phyloP scores from a whole-genome alignment of 176 grass and related monocot species.

The Aegilops sharonensis region DNA sequence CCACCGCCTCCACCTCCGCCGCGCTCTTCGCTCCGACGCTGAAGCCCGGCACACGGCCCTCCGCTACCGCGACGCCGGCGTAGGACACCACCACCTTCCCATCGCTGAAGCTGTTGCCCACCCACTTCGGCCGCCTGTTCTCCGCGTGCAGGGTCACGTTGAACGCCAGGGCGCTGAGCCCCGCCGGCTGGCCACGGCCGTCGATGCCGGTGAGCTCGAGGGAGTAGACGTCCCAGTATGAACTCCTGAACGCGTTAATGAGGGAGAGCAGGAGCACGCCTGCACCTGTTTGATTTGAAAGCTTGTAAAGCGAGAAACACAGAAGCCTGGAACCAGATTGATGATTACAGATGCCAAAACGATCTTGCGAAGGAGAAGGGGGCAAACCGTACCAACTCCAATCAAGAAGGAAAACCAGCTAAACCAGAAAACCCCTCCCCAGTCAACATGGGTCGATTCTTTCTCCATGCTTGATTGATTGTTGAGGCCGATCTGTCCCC shows the following conservation, averaged over 20 bases:
- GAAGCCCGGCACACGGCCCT: background rate
- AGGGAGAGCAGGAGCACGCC: background rate
- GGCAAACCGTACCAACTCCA: background rate
- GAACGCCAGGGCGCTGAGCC: conserved; percentile 5
- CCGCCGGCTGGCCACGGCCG: background rate
- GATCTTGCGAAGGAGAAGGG: background rate
- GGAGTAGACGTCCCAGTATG: background rate
- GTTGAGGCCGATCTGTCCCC: background rate
- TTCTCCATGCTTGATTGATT: background rate
- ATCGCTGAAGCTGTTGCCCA: background rate
- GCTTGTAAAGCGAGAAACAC: background rate
- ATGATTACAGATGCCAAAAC: background rate
- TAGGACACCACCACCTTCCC: conserved; percentile 5
- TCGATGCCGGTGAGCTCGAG: conserved; percentile 3
- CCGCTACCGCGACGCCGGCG: background rate
- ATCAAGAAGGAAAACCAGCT: background rate
- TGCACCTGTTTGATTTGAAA: background rate
- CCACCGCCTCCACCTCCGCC: background rate
- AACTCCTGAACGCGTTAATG: background rate
- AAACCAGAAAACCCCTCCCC: background rate
- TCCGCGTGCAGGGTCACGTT: conserved; percentile 5
- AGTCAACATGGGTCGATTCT: background rate
- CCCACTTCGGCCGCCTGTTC: background rate
- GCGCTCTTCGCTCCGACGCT: background rate
- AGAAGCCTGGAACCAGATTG: background rate